Evolutionary conservation across 2,329 filamentous ascomycete genomes (phyloP), one percentile per base, ranked within the genome.

Genomic region (Dactylellina parvicollis): DNA sequence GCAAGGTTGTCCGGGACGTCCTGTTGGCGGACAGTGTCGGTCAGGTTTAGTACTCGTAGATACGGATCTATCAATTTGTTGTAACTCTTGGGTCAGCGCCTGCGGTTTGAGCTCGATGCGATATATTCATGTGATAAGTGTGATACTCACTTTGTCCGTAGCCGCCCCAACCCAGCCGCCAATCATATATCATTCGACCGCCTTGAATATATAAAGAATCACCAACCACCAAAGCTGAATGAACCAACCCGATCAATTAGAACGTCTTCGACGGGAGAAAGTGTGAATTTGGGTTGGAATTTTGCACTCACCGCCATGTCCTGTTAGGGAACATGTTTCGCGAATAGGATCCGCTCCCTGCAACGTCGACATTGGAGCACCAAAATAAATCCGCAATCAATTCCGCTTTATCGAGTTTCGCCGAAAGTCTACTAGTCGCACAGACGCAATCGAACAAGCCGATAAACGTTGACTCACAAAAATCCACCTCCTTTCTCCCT

Each of bases 101-200:
- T 49, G 4, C 7, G 14, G 14, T 2, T 14, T 26, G 24, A n/a
- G 16, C 7, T 40, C 36, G n/a, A 40, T 40, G 16, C n/a, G 16
- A 34, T 34, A 34, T 36, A 7, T n/a, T 8, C 22, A 24, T 7
- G 7, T 46, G 18, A 5, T 5, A 30, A 59, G 12, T 1, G 20
- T 34, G 3, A 32, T 50, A 57, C 56, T 14, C 49, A 72, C 67
- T 72, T 59, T 72, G 67, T 32, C 57, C 67, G 20, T 64, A 72
- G 10, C 46, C 46, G 2, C 26, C 36, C 44, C 42, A 72, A 10
- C 52, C 59, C 14, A 14, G 18, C 5, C 42, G 14, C 62, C 62
- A 67, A 10, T 57, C 26, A 18, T 72, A 72, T 72, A 72, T 72
- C 67, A 72, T 72, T 16, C 67, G 59, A n/a, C 67, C 67, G 8